Evolutionary conservation across 2,329 filamentous ascomycete species (phyloP).

Genomic region (Alternaria conjuncta): DNA sequence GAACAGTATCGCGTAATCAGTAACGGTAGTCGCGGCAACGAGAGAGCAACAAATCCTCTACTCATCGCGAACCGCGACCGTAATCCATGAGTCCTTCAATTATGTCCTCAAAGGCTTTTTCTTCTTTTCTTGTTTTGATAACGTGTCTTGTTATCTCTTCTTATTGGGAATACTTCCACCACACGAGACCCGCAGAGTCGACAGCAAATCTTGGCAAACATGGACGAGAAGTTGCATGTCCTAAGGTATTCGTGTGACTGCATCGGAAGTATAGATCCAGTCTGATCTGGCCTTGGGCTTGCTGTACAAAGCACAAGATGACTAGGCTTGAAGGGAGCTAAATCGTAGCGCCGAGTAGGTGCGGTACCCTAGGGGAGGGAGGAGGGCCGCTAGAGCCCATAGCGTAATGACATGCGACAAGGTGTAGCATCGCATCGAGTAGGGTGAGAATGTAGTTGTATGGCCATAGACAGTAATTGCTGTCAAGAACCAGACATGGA

Average conservation of each 20-base stretch:
- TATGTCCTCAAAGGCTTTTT: constrained; percentile 28
- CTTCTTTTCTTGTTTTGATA: constrained; percentile 9
- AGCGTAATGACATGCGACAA: constrained; percentile 4
- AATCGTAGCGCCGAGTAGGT: constrained; percentile 27
- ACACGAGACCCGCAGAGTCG: not conserved
- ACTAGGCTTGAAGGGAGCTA: constrained; percentile 41
- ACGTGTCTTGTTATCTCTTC: constrained; percentile 24
- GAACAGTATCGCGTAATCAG: not conserved
- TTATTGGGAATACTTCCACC: constrained; percentile 15
- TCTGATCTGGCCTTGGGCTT: constrained; percentile 36
- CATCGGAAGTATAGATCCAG: constrained; percentile 17
- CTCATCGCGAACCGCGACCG: constrained; percentile 4
- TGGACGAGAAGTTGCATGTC: not conserved
- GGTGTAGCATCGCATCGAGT: constrained; percentile 4
- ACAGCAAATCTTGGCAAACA: not conserved
- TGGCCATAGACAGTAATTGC: not conserved
- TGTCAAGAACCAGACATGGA: constrained; percentile 1
- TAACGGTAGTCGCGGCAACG: not conserved
- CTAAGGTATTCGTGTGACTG: not conserved
- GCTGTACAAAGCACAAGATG: constrained; percentile 27
- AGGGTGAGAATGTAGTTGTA: constrained; percentile 7
- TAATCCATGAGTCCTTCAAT: constrained; percentile 14
- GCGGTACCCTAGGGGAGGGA: constrained; percentile 30
- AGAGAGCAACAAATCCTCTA: not conserved
- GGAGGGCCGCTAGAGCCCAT: constrained; percentile 23